A percentile compares a stretch with the other conserved stretches of the same genome.
These are phyloP conservation scores for Phytophthora kernoviae DNA, from an alignment of 352 stramenopile genomes.

Conservation along the genomic window DNA sequence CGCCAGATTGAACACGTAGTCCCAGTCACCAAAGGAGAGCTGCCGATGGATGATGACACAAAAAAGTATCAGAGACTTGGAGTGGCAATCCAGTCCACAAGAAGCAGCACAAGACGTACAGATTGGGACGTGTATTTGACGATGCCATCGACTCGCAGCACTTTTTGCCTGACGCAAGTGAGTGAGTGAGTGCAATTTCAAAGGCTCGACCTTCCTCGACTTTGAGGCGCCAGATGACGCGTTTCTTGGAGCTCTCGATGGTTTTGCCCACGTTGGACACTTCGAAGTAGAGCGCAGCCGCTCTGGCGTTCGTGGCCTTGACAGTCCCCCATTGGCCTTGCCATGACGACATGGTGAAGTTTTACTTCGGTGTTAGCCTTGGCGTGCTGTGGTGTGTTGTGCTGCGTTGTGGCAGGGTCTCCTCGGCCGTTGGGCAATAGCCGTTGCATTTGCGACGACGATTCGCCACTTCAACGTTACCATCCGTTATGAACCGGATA, in stretches of 20 bases:
- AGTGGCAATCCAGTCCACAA: no score
- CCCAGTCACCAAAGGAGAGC: conserved; percentile 85
- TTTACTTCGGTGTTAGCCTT: neutral
- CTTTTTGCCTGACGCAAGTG: conserved; percentile 82
- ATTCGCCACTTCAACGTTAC: no score
- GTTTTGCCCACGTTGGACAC: conserved; percentile 85
- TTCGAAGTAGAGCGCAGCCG: conserved; percentile 76
- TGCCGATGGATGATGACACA: conserved; percentile 12
- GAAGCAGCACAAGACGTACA: conserved; percentile 33
- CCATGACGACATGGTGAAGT: conserved; percentile 64
- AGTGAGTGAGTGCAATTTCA: conserved; percentile 86
- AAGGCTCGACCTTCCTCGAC: conserved; percentile 82
- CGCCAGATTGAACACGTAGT: conserved; percentile 85
- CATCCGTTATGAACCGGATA: no score
- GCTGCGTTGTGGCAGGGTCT: no score
- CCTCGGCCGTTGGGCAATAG: no score
- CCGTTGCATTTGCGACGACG: no score
- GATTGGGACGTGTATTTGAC: conserved; percentile 80
- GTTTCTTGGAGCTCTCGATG: conserved; percentile 87
- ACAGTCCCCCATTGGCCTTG: conserved; percentile 70
- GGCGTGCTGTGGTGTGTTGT: no score
- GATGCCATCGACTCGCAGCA: conserved; percentile 78
- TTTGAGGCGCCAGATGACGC: conserved; percentile 82
- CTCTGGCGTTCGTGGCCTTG: conserved; percentile 76
- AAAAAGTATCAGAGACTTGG: neutral